Percentiles rank a stretch among this genome's conserved stretches.
phyloP scores from a whole-genome alignment of 164 flowering plant genomes.

The Vitis amurensis region DNA sequence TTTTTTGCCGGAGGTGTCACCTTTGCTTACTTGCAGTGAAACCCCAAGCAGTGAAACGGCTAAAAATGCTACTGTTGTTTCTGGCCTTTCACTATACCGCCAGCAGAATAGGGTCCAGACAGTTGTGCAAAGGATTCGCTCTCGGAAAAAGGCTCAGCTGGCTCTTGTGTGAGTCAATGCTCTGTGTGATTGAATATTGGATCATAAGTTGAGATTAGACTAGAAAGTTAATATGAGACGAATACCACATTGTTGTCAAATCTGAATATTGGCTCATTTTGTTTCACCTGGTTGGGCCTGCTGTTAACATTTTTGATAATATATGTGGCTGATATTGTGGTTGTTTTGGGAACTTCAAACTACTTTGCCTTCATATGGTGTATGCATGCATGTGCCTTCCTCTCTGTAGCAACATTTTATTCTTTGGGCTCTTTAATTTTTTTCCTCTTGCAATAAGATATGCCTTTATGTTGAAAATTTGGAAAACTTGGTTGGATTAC shows the following conservation, averaged over 20 bases:
- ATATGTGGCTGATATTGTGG: constrained; percentile 6
- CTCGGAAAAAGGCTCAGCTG: constrained; percentile 83
- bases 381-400: background rate
- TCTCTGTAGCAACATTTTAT: background rate
- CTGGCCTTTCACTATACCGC: constrained; percentile 83
- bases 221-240: constrained; percentile 15
- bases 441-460: constrained; percentile 14
- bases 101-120: constrained; percentile 88
- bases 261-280: constrained; percentile 17
- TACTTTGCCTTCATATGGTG: constrained; percentile 2
- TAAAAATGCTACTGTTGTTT: constrained; percentile 46
- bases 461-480: constrained; percentile 30
- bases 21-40: constrained; percentile 48
- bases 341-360: constrained; percentile 3
- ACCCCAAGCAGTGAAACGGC: constrained; percentile 37
- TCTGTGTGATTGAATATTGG: constrained; percentile 34
- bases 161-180: constrained; percentile 94
- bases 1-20: constrained; percentile 86
- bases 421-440: constrained; percentile 2
- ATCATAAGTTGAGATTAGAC: constrained; percentile 7
- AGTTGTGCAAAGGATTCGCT: constrained; percentile 78
- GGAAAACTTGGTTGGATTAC: constrained; percentile 53
- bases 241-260: constrained; percentile 23
- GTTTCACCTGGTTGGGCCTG: constrained; percentile 6
- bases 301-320: constrained; percentile 14